Evolutionary conservation across 2,329 filamentous ascomycete genomes (phyloP).

Genomic region (Phyllosticta paracitricarpa): DNA sequence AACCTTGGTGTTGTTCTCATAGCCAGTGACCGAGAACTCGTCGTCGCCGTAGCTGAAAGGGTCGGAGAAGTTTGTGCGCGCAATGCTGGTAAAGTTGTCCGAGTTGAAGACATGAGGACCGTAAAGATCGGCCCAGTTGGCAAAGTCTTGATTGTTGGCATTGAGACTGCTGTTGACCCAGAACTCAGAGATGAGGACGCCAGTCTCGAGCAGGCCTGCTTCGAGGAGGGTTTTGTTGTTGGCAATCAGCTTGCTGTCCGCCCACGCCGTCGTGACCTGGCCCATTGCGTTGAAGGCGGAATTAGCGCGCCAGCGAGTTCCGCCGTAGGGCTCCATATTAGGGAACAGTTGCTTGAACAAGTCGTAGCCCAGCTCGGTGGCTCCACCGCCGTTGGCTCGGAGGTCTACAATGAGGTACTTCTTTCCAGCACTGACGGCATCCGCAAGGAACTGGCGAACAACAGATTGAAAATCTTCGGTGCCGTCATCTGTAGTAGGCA

Average conservation of each 20-base stretch:
- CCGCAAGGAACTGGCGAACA: slow-evolving; percentile 37
- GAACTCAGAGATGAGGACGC: slow-evolving; percentile 19
- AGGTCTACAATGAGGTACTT: slow-evolving; percentile 57
- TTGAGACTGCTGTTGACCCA: slow-evolving; percentile 27
- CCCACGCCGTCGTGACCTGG: slow-evolving; percentile 2
- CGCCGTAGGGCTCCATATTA: slow-evolving; percentile 32
- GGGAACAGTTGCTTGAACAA: slow-evolving; percentile 48
- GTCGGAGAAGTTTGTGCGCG: slow-evolving; percentile 29
- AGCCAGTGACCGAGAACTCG: slow-evolving; percentile 23
- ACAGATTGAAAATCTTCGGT: slow-evolving; percentile 28
- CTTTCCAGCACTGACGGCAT: slow-evolving; percentile 39
- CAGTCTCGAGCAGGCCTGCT: slow-evolving; percentile 12
- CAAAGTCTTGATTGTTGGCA: slow-evolving; percentile 20
- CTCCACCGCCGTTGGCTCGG: slow-evolving; percentile 50
- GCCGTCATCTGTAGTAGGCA: slow-evolving; percentile 15
- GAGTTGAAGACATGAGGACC: slow-evolving; percentile 23
- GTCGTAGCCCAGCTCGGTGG: slow-evolving; percentile 30
- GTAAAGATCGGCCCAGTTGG: slow-evolving; percentile 27
- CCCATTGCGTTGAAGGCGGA: slow-evolving; percentile 29
- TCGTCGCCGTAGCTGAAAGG: slow-evolving; percentile 13
- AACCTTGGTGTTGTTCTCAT: slow-evolving; percentile 20
- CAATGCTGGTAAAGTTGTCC: slow-evolving; percentile 26
- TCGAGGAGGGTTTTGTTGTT: slow-evolving; percentile 20
- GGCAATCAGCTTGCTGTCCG: slow-evolving; percentile 21
- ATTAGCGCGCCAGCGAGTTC: slow-evolving; percentile 38